Evolutionary conservation across 805 yeast genomes (phyloP), one percentile per base, ranked within the genome.

Genomic region (Myxozyma neotropica): DNA sequence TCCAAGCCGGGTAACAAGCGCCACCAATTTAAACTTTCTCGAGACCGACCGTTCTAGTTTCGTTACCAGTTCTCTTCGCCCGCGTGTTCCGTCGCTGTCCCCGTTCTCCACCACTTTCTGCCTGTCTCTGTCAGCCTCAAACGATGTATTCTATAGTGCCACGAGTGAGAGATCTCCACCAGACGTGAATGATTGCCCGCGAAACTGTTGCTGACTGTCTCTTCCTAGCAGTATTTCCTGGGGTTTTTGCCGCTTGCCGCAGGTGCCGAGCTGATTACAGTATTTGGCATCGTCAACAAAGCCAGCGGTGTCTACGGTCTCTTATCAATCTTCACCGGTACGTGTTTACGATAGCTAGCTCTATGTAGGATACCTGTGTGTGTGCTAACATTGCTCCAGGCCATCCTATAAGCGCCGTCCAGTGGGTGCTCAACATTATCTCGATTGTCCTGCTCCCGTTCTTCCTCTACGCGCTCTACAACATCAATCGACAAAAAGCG

Each of bases 261-360:
- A 24, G 98, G 97, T 13, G 96, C 91, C 24, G 98, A 93, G 72
- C 72, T 89, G 1, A 82, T 87, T 21, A 78, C 91, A 4, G 86
- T 89, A 0, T 78, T 88, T 38, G 87, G 92, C 15, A 81, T 91
- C 38, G 79, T 92, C 64, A 93, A 93, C 76, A 92, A 92, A 71
- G 89, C 92, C 66, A 85, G 96, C 59, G 97, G 98, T 8, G 78
- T 85, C 21, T 93, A 87, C 73, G 99, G 97, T 29, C 77, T 93
- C 36, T 76, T 91, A 23, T 91, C 97, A 0, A 72, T 93, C 26
- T 81, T 93, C 69, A 92, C 97, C 0, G 79, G 72, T 67, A 55
- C n/a, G n/a, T n/a, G n/a, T n/a, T n/a, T n/a, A n/a, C n/a, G n/a
- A n/a, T n/a, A n/a, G n/a, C n/a, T n/a, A n/a, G n/a, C n/a, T n/a